These are phyloP conservation scores for Blepharisma japonicum DNA, from an alignment of 73 alveolate genomes.

Conservation along the genomic window DNA sequence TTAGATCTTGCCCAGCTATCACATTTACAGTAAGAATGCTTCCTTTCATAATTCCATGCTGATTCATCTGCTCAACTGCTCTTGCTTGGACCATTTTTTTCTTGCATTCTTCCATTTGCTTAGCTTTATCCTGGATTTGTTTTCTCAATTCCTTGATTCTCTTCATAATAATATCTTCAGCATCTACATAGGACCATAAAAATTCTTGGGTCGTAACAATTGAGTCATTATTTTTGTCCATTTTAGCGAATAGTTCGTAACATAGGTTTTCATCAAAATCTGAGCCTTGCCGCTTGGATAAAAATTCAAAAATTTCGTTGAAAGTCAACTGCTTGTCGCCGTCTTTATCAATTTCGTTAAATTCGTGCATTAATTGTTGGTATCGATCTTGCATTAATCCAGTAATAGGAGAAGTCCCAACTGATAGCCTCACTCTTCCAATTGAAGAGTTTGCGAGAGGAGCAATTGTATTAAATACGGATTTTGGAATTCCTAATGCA, in stretches of 20 bases:
- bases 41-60: conserved; percentile 64
- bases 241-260: neutral
- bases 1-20: conserved; percentile 56
- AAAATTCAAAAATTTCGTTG: neutral
- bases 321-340: neutral
- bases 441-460: neutral
- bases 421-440: neutral
- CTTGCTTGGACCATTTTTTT: neutral
- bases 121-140: neutral
- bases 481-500: too few relatives aligned
- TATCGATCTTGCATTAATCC: neutral
- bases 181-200: conserved; percentile 1
- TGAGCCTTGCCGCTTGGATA: neutral
- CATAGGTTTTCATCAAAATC: neutral
- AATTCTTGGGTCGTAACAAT: neutral
- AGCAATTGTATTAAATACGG: neutral
- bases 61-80: conserved; percentile 40
- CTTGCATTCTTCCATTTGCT: neutral
- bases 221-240: conserved; percentile 10
- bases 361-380: neutral
- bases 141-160: neutral
- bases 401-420: neutral
- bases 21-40: conserved; percentile 49
- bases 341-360: conserved; percentile 4
- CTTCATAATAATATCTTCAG: neutral